Evolutionary conservation across 1,284 basidiomycete species (phyloP).

Genomic region (Ganoderma resinaceum): DNA sequence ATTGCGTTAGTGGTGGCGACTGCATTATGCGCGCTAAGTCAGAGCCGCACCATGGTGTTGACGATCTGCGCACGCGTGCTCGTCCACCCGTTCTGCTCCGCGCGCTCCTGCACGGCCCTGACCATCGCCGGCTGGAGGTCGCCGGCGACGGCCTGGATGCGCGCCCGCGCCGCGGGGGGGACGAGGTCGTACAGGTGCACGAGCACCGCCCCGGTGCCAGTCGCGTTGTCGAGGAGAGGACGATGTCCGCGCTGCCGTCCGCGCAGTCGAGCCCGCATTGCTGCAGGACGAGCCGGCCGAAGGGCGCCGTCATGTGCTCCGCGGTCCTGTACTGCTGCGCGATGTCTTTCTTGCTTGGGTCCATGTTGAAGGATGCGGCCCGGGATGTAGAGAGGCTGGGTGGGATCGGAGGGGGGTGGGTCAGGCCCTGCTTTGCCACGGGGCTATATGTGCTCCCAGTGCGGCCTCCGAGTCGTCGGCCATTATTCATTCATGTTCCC

Average conservation of each 20-base stretch:
- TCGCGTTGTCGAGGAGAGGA: conserved; percentile 20
- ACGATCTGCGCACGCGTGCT: conserved; percentile 9
- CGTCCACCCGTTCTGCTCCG: conserved; percentile 13
- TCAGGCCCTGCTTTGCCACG: not conserved
- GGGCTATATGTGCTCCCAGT: not conserved
- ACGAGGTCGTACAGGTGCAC: conserved; percentile 13
- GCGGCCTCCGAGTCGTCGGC: not conserved
- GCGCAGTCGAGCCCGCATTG: conserved; percentile 16
- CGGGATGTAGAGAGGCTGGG: not conserved
- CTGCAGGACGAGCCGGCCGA: conserved; percentile 11
- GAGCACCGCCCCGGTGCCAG: conserved; percentile 15
- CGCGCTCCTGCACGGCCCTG: conserved; percentile 14
- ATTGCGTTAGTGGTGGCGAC: not conserved
- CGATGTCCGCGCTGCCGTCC: conserved; percentile 12
- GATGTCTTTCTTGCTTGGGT: conserved; percentile 5
- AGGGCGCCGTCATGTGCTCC: conserved; percentile 14
- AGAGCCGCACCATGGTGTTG: conserved; percentile 14
- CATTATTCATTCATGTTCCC: not conserved
- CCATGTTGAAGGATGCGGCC: not conserved
- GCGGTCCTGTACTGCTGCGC: conserved; percentile 9
- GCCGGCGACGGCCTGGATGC: conserved; percentile 10
- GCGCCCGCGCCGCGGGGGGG: conserved; percentile 7
- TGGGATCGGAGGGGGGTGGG: not conserved
- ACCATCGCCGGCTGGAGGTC: conserved; percentile 18
- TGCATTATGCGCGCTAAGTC: not conserved